Evolutionary conservation across 2,329 filamentous ascomycete genomes (phyloP), one percentile per base, ranked within the genome.

Genomic region (Mycosphaerella sp.): DNA sequence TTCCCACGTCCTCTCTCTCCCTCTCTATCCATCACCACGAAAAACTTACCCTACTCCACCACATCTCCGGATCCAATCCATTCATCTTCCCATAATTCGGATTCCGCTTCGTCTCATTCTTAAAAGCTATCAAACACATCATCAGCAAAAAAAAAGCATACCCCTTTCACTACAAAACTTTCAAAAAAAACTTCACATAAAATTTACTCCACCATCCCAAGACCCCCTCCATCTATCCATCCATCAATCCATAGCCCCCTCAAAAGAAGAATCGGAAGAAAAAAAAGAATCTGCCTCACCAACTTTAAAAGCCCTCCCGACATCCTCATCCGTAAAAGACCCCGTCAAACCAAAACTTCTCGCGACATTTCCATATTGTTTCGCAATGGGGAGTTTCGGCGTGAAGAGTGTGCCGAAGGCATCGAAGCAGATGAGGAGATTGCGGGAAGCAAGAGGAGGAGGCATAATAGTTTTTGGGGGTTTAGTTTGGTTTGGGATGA

Each of bases 321-420:
- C 70, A 53, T 76, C 69, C 2, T 71, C 67, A 26, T 76, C 70
- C 2, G 59, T 69, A 51, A 78, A 71, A 56, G 14, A 17, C 14
- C 69, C 67, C 7, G 61, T 60, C 40, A 83, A 61, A 2, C 81
- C 80, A 63, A 78, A 73, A 49, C 73, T 67, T 14, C 73, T 66
- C 1, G 81, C 82, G 2, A 79, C 71, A 17, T 74, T 67, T 38
- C 69, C 74, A 65, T 86, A 86, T 60, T 83, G 79, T 49, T 71
- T 65, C 4, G 73, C 70, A 6, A 85, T 75, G 1, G 79, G 70
- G 8, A 64, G 62, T 46, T 71, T 76, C 0, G 81, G 80, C 9
- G 67, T 70, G 67, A 83, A 84, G 2, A 86, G 70, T 0, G 82
- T 86, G n/a, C 79, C 81, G 60, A 84, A 85, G 4, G 82, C 82